Evolutionary conservation across 1,284 basidiomycete genomes (phyloP).

Genomic region (Tilletia setariae): DNA sequence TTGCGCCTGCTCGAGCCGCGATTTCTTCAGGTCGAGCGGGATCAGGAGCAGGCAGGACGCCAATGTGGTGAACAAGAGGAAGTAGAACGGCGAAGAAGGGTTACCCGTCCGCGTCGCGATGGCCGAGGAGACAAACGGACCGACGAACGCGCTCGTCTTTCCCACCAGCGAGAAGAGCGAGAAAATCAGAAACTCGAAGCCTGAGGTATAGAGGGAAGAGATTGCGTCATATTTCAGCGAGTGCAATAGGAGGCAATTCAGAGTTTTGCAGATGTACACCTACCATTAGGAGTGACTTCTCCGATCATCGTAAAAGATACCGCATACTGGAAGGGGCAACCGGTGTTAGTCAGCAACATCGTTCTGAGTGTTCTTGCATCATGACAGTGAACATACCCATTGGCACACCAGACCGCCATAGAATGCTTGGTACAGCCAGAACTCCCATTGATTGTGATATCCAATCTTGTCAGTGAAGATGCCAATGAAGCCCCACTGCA

Average conservation of each 20-base stretch:
- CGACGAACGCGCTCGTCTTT: conserved; percentile 64
- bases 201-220: no score
- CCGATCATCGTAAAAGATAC: conserved; percentile 81
- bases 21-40: conserved; percentile 66
- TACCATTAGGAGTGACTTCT: conserved; percentile 66
- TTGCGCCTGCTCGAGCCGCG: conserved; percentile 63
- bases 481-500: conserved; percentile 24
- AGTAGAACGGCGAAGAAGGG: conserved; percentile 78
- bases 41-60: conserved; percentile 70
- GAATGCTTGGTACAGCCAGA: conserved; percentile 76
- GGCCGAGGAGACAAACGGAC: conserved; percentile 67
- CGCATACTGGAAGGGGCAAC: conserved; percentile 60
- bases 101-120: conserved; percentile 61
- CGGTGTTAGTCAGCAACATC: background rate
- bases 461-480: conserved; percentile 56
- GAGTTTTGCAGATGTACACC: no score
- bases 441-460: conserved; percentile 73
- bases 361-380: background rate
- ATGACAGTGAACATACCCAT: conserved; percentile 56
- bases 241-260: no score
- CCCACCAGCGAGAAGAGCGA: conserved; percentile 67
- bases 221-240: no score
- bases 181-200: conserved; percentile 66
- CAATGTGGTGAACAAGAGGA: conserved; percentile 70
- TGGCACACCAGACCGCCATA: conserved; percentile 69